phyloP scores from a whole-genome alignment of 2,329 filamentous ascomycete genomes.

The Venturia aucupariae region DNA sequence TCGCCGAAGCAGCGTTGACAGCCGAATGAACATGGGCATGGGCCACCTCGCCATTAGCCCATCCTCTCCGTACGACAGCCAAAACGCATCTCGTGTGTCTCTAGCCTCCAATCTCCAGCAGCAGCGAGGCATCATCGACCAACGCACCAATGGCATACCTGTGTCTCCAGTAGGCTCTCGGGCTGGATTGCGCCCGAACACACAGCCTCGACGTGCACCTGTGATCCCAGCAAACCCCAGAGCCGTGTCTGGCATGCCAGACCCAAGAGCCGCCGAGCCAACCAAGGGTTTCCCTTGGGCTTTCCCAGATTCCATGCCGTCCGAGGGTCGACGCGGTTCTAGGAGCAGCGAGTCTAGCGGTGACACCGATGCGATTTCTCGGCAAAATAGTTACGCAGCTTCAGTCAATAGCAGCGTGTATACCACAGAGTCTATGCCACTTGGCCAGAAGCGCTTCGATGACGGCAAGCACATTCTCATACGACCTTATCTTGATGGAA shows the following conservation, averaged over 20 bases:
- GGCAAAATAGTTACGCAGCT: conserved; percentile 66
- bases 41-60: conserved; percentile 59
- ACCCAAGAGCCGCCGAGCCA: conserved; percentile 59
- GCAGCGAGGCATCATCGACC: conserved; percentile 40
- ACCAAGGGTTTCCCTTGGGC: conserved; percentile 80
- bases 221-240: conserved; percentile 62
- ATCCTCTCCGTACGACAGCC: conserved; percentile 63
- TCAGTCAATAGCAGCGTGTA: conserved; percentile 73
- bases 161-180: conserved; percentile 35
- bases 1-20: conserved; percentile 70
- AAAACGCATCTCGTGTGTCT: conserved; percentile 67
- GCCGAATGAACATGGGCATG: conserved; percentile 64
- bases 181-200: conserved; percentile 24
- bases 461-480: conserved; percentile 38
- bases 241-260: conserved; percentile 54
- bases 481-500: background rate
- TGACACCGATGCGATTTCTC: conserved; percentile 50
- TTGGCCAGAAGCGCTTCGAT: conserved; percentile 63
- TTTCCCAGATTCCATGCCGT: conserved; percentile 61
- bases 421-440: conserved; percentile 63
- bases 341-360: conserved; percentile 40
- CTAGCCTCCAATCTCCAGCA: conserved; percentile 62
- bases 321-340: conserved; percentile 40
- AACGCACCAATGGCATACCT: conserved; percentile 35
- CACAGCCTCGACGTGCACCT: conserved; percentile 52